phyloP scores from a whole-genome alignment of 2,329 filamentous ascomycete genomes.

The Pyricularia sp. region DNA sequence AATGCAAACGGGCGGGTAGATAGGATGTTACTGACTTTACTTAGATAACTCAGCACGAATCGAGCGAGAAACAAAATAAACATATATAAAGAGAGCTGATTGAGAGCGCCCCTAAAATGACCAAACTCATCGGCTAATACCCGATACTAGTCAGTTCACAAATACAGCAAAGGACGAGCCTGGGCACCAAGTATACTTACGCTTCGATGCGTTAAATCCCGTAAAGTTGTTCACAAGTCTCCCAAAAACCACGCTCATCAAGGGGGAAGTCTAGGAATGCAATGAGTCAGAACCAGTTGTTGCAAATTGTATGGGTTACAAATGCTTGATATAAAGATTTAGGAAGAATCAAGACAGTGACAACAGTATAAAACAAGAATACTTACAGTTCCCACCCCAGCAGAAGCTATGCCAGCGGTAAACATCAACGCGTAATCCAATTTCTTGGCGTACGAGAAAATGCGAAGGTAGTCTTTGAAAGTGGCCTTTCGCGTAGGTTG shows the following conservation, averaged over 20 bases:
- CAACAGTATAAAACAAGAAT: no score
- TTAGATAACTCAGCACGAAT: slow-evolving; percentile 49
- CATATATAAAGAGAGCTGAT: slow-evolving; percentile 51
- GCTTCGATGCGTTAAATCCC: slow-evolving; percentile 17
- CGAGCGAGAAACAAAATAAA: slow-evolving; percentile 62
- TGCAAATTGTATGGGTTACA: no score
- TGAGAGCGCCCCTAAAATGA: slow-evolving; percentile 29
- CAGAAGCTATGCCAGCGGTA: slow-evolving; percentile 37
- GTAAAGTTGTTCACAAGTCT: slow-evolving; percentile 39
- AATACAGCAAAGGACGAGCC: no score
- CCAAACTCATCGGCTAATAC: background rate
- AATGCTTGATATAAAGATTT: no score
- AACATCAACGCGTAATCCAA: slow-evolving; percentile 40
- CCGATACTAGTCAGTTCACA: no score
- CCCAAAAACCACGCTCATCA: slow-evolving; percentile 53
- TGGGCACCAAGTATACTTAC: no score
- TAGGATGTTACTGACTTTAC: slow-evolving; percentile 19
- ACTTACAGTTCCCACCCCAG: slow-evolving; percentile 36
- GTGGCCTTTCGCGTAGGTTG: slow-evolving; percentile 34
- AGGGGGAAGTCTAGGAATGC: slow-evolving; percentile 37
- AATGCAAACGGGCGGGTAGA: no score
- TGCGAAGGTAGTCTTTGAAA: slow-evolving; percentile 37
- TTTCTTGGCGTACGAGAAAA: slow-evolving; percentile 43
- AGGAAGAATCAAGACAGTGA: background rate
- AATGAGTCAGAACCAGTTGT: no score